Conservation (phyloP, 306 rosid species). For the Ormosia semicastrata region DNA sequence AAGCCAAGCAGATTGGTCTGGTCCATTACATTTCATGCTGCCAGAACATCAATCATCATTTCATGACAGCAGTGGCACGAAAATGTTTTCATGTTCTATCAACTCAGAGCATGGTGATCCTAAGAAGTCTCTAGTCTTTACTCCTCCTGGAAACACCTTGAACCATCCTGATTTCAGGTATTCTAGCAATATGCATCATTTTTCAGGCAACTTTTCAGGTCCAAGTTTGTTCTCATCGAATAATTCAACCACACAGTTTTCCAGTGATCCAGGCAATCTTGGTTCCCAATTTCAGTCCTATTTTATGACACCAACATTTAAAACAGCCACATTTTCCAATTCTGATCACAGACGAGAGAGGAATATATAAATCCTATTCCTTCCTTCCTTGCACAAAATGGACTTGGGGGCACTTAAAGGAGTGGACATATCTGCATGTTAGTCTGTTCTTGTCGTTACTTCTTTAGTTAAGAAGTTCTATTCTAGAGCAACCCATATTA, state of each 20-base stretch:
- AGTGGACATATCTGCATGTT: background rate
- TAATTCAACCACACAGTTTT: background rate
- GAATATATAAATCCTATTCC: background rate
- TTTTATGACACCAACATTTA: background rate
- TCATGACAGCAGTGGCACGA: background rate
- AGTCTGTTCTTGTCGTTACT: background rate
- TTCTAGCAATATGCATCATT: background rate
- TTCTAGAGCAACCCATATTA: background rate
- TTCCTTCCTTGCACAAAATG: background rate
- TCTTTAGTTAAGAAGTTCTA: background rate
- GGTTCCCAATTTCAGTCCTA: background rate
- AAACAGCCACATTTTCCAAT: background rate
- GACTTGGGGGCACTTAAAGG: background rate
- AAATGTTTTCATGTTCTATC: background rate
- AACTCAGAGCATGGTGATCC: constrained; percentile 6
- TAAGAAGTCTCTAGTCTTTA: background rate
- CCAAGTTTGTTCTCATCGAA: background rate
- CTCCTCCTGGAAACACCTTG: constrained; percentile 10
- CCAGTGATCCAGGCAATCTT: background rate
- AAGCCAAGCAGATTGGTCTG: background rate
- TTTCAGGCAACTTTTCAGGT: background rate
- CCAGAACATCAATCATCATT: constrained; percentile 7
- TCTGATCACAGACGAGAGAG: background rate
- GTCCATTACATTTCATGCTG: constrained; percentile 13
- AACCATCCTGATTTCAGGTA: background rate